Evolutionary conservation across 2,329 filamentous ascomycete species (phyloP), one percentile per base, ranked within the genome.

Genomic region (Parastagonospora nodorum): DNA sequence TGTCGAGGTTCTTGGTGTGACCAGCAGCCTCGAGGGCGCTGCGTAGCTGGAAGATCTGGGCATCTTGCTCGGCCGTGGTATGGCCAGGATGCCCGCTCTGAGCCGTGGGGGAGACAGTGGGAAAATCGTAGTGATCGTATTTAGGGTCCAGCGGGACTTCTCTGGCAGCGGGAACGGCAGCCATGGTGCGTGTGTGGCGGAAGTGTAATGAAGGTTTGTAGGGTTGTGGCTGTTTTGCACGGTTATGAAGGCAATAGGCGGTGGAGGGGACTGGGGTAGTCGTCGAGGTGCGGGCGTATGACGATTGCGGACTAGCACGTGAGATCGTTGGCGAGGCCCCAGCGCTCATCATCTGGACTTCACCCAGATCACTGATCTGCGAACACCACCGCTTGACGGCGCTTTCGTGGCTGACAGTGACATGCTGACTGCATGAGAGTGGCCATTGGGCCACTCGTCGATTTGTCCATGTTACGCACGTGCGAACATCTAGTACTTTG

Each of bases 71-170:
- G 50, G 85, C 81, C 48, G 88, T 94, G 67, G 95, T 88, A 76
- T 95, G 85, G 72, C 94, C 94, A 56, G 93, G 88, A 75, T 97
- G 92, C 60, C 94, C 94, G 66, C 81, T 79, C 71, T 87, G 84
- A 40, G 82, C 74, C 63, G 85, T 84, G 48, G 89, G 84, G 40
- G 90, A 85, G 57, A 84, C 88, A 59, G 87, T 90, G 57, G 94
- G 94, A 80, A 85, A 97, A 77, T 97, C 92, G 77, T 94, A 97
- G 80, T 95, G 76, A 79, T 97, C 94, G 82, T 97, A 96, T 80
- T 96, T 97, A 74, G 90, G 83, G 77, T 96, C 87, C 67, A 91
- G 77, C 62, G 79, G 75, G 62, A 81, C 58, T 74, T 63, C 64
- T 51, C 48, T 55, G 32, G 61, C 48, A 8, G 45, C 45, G 27